Base-by-base conservation (phyloP, 371 early-diverging fungal species). In the Actinomortierella wolfii region DNA sequence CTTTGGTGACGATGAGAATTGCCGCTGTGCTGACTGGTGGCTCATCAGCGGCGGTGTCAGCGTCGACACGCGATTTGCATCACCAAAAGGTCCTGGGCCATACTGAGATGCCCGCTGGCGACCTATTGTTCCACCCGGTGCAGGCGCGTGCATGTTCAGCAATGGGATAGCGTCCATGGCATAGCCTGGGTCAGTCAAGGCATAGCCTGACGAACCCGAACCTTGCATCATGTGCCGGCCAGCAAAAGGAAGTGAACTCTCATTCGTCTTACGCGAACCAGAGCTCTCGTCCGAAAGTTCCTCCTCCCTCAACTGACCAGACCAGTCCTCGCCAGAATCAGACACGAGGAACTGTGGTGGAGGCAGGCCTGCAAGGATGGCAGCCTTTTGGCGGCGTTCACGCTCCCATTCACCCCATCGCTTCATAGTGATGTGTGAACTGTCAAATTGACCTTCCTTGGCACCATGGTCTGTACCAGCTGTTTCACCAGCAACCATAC, bases 401-500 rank as follows among this genome's bases (percentile, higher is more conserved):
- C 78, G 69, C 57, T 80, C 80, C 60, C 77, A 92, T 61, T 92
- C 92, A 43, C 85, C 78, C 89, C 89, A 89, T 49, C 84, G 81
- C 64, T 85, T 85, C 89, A 89, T 87, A 24, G 79, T 78, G 48
- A 89, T 85, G 51, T 82, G 76, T 2, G 81, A 80, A 52, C 84
- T 80, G 63, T 89, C 89, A 55, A 89, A 87, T 57, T 81, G 79
- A 11, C 89, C 90, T 24, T 83, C 82, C 59, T 84, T 84, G 23
- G 76, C 77, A 6, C 84, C 83, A 50, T 89, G 87, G 44, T 68
- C 83, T 2, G 52, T 70, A 1, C 61, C 66, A 8, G 60, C 70
- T 13, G 56, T 67, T 9, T 86, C 93, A 21, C 92, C 93, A 42
- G 87, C 86, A 1, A 95, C 90, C 64, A 88, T 86, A 51, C 99